These are phyloP conservation scores for Plenodomus lindquistii DNA, from an alignment of 2,329 filamentous ascomycete genomes.

Conservation along the genomic window DNA sequence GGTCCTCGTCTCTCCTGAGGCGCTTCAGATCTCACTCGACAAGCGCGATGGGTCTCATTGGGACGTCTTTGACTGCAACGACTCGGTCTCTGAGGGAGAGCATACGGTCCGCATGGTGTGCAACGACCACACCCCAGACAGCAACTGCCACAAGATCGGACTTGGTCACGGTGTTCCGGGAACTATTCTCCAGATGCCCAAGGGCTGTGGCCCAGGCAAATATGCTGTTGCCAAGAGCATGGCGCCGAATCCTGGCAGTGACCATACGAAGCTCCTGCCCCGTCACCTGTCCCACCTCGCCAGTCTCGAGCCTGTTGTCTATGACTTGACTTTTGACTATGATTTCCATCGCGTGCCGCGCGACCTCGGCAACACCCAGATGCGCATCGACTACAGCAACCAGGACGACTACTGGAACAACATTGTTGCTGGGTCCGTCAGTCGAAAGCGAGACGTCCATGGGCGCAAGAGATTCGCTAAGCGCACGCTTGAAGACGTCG, in stretches of 20 bases:
- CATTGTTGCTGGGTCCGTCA: conserved; percentile 18
- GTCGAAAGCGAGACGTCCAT: too few species aligned
- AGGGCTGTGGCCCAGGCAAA: conserved; percentile 45
- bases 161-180: conserved; percentile 43
- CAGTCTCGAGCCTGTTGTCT: conserved; percentile 1
- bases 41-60: conserved; percentile 52
- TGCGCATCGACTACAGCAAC: conserved; percentile 16
- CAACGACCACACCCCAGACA: conserved; percentile 36
- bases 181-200: conserved; percentile 50
- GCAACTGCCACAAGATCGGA: conserved; percentile 47
- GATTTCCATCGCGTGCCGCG: conserved; percentile 10
- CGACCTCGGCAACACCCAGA: conserved; percentile 9
- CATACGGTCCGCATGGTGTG: conserved; percentile 48
- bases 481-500: conserved; percentile 32
- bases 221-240: conserved; percentile 47
- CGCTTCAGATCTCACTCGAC: conserved; percentile 41
- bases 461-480: conserved; percentile 34
- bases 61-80: conserved; percentile 48
- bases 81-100: conserved; percentile 26
- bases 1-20: conserved; percentile 39
- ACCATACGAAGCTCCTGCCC: conserved; percentile 23
- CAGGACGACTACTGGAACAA: conserved; percentile 15
- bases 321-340: conserved; percentile 18
- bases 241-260: conserved; percentile 21
- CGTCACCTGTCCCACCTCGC: not conserved